Evolutionary conservation across 192 early-diverging fungal species (phyloP), one percentile per base, ranked within the genome.

Genomic region (Podila horticola): DNA sequence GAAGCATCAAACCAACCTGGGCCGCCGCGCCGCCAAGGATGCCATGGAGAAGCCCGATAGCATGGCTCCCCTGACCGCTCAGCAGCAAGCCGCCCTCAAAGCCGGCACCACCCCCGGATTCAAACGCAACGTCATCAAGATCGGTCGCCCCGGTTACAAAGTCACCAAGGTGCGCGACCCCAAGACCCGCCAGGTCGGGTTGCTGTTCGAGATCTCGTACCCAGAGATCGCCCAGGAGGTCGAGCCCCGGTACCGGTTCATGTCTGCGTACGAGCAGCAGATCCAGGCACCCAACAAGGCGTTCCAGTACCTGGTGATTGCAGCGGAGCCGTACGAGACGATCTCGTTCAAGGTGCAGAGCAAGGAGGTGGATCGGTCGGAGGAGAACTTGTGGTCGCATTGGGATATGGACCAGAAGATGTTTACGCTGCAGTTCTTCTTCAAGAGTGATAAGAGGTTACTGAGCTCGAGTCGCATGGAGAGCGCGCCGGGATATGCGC

Each of bases 191-290:
- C 96, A 98, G 79, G 90, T 95, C 64, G 97, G 97, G 0, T 75
- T 99, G 57, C 83, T 98, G 22, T 97, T 97, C 79, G 95, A 98
- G 75, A 91, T 99, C 67, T 93, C 96, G 51, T 99, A 97, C 74
- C 97, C 97, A 11, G 94, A 99, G 72, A 94, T 97, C 70, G 93
- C 89, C 24, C 88, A 91, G 17, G 93, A 91, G 15, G 91, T 95
- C 12, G 93, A 91, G 64, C 97, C 97, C 30, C 87, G 93, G 28
- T 94, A 97, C 69, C 89, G 97, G 38, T 99, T 99, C 85, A 99
- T 99, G 97, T 93, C 92, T 4, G 95, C 97, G 0, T 99, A 94
- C 73, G 97, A 99, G 84, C 97, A 99, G 82, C 90, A 91, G 55
- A 86, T 95, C 5, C 97, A 99, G 76, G 86, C 89, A 24, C 95